These are phyloP conservation scores for Bimuria novae-zelandiae DNA, from an alignment of 2,329 filamentous ascomycete genomes.

Conservation along the genomic window DNA sequence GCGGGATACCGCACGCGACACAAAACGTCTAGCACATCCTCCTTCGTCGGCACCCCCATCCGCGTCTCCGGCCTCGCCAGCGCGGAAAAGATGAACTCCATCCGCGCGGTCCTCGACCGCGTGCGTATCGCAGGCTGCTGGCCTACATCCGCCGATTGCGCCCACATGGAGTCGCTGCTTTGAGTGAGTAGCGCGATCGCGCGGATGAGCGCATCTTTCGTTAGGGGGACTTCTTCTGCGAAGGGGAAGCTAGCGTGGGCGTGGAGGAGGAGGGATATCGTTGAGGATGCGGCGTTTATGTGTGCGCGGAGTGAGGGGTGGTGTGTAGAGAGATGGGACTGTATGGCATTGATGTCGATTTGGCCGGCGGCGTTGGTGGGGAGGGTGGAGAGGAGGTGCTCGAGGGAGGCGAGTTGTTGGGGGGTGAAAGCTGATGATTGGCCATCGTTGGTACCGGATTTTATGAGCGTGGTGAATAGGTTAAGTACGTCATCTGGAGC, in stretches of 20 bases:
- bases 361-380: not conserved
- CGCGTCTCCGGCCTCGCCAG: not conserved
- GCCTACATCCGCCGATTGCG: not conserved
- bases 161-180: not conserved
- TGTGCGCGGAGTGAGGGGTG: not conserved
- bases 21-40: slow-evolving; percentile 7
- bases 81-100: not conserved
- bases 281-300: not conserved
- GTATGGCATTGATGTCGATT: not conserved
- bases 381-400: not conserved
- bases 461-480: not conserved
- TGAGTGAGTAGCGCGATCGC: not conserved
- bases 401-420: not conserved
- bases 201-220: slow-evolving; percentile 1
- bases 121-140: not conserved
- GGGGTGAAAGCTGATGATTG: not conserved
- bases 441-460: not conserved
- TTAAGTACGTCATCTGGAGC: not conserved
- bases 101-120: not conserved
- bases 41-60: slow-evolving; percentile 3
- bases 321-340: not conserved
- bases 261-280: not conserved
- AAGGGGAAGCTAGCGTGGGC: slow-evolving; percentile 2
- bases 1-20: slow-evolving; percentile 5
- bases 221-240: not conserved